phyloP scores from a whole-genome alignment of 768 basidiomycete species.

The Polyporus arcularius region DNA sequence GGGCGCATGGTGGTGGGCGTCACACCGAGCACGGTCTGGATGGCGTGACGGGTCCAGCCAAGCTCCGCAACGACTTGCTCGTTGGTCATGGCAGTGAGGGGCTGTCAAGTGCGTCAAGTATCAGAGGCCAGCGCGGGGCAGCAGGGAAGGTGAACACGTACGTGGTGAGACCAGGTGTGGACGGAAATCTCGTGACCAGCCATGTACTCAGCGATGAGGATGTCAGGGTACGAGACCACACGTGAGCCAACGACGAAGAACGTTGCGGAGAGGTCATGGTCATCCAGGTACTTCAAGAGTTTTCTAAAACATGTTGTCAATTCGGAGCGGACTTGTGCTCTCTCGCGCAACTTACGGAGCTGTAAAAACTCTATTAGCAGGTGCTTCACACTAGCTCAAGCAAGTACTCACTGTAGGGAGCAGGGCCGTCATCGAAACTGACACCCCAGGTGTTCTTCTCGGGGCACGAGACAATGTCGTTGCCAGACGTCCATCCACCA shows the following conservation, averaged over 20 bases:
- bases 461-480: constrained; percentile 69
- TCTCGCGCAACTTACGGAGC: constrained; percentile 47
- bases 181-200: constrained; percentile 77
- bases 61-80: constrained; percentile 90
- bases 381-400: neutral
- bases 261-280: constrained; percentile 70
- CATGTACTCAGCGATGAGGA: constrained; percentile 83
- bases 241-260: constrained; percentile 93
- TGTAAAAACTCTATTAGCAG: constrained; percentile 24
- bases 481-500: constrained; percentile 61
- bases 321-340: constrained; percentile 1
- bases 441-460: constrained; percentile 77
- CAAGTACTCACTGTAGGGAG: constrained; percentile 68
- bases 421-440: constrained; percentile 88
- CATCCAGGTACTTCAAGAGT: constrained; percentile 70
- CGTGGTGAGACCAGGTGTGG: constrained; percentile 90
- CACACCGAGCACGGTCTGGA: constrained; percentile 73
- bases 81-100: constrained; percentile 70
- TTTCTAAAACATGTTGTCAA: constrained; percentile 38
- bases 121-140: constrained; percentile 25
- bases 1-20: constrained; percentile 80
- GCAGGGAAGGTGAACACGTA: constrained; percentile 26
- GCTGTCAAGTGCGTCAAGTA: constrained; percentile 37
- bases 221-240: constrained; percentile 71
- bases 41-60: constrained; percentile 88